These are phyloP conservation scores for Malus hybrid DNA, from an alignment of 331 rosid genomes.

Conservation along the genomic window DNA sequence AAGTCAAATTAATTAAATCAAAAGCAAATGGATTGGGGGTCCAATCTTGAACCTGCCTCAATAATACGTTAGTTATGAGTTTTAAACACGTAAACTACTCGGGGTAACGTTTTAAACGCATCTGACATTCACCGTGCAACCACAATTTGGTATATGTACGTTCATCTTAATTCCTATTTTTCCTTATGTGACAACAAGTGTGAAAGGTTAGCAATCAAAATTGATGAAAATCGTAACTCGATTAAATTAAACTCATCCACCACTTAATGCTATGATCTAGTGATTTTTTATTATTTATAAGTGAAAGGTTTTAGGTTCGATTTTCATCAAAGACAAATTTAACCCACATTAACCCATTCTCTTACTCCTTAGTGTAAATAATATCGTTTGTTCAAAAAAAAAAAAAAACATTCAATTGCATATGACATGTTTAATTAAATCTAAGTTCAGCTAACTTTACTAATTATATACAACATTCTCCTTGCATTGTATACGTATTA, in stretches of 20 bases:
- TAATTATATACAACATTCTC: not conserved
- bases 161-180: not conserved
- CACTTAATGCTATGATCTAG: fast-evolving
- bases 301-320: fast-evolving
- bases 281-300: too few species aligned
- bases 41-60: constrained; percentile 6
- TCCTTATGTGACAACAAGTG: not conserved
- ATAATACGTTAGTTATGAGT: constrained; percentile 2
- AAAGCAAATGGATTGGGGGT: not conserved
- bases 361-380: too few species aligned
- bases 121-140: not conserved
- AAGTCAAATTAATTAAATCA: not conserved
- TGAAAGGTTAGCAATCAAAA: not conserved
- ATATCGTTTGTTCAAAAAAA: too few species aligned
- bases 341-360: too few species aligned
- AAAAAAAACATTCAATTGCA: not conserved
- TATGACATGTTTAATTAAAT: not conserved
- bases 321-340: too few species aligned
- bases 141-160: not conserved
- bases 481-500: not conserved
- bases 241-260: not conserved
- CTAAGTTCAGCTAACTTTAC: not conserved
- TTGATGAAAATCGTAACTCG: not conserved
- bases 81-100: not conserved
- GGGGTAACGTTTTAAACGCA: not conserved